phyloP scores from a whole-genome alignment of 345 rosid species.

The Populus deltoides region DNA sequence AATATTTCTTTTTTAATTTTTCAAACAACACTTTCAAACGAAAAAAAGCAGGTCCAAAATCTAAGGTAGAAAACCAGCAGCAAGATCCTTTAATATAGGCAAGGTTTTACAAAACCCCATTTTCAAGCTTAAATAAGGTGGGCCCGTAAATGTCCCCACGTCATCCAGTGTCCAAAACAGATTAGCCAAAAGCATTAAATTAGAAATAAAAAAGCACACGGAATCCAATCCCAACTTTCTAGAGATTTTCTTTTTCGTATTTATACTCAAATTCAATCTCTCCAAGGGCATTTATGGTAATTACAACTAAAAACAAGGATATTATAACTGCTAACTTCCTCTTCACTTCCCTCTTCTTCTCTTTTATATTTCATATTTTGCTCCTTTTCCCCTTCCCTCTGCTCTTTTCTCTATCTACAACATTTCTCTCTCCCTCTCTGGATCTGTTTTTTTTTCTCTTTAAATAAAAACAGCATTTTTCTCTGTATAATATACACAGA shows the following conservation, averaged over 20 bases:
- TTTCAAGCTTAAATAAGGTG: background rate
- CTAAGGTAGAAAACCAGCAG: background rate
- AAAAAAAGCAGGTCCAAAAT: no score
- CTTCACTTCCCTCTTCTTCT: background rate
- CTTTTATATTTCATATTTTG: background rate
- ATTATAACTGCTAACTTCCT: background rate
- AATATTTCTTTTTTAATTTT: no score
- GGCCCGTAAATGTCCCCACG: background rate
- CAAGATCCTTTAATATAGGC: background rate
- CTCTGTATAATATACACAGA: background rate
- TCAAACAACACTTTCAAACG: no score
- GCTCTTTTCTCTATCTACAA: background rate
- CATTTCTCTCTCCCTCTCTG: background rate
- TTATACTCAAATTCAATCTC: no score
- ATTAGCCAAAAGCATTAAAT: background rate
- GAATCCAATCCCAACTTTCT: no score
- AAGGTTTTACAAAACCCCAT: background rate
- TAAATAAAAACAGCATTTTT: background rate
- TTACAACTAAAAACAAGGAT: background rate
- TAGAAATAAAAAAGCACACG: background rate
- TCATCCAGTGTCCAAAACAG: background rate
- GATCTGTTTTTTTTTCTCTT: background rate
- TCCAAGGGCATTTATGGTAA: slow-evolving; percentile 2
- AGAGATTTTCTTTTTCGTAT: background rate
- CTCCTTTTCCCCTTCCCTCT: background rate